Percentiles rank a stretch among this genome's conserved stretches.
phyloP scores from a whole-genome alignment of 768 basidiomycete species.

The Melanogaster broomeanus region DNA sequence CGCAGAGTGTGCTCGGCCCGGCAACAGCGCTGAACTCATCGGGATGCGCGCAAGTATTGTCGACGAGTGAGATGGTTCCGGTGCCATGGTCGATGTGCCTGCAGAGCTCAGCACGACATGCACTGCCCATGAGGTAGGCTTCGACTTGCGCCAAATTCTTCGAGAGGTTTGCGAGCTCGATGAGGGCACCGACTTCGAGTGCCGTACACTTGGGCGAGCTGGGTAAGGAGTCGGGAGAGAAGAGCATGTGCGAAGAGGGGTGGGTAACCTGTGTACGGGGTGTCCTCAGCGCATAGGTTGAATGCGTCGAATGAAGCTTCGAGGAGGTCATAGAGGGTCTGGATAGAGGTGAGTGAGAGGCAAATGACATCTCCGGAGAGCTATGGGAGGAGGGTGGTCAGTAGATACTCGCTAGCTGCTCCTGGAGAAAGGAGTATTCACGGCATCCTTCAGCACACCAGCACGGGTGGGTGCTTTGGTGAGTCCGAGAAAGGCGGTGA shows the following conservation, averaged over 20 bases:
- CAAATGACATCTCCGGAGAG: conserved; percentile 82
- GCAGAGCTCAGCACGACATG: conserved; percentile 80
- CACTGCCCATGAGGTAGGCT: conserved; percentile 92
- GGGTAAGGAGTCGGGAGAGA: conserved; percentile 85
- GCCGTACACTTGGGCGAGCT: conserved; percentile 91
- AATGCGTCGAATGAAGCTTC: conserved; percentile 94
- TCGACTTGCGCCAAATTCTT: conserved; percentile 68
- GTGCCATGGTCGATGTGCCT: conserved; percentile 88
- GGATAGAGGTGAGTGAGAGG: conserved; percentile 71
- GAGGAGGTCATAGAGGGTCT: conserved; percentile 81
- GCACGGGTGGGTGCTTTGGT: conserved; percentile 81
- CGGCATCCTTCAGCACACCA: conserved; percentile 86
- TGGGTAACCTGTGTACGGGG: conserved; percentile 76
- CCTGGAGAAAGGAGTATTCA: conserved; percentile 39
- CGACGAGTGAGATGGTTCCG: conserved; percentile 82
- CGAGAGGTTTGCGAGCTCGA: conserved; percentile 76
- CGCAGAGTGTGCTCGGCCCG: conserved; percentile 18
- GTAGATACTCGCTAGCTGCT: background rate
- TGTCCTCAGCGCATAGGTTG: conserved; percentile 59
- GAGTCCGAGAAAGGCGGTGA: conserved; percentile 85
- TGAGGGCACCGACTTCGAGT: conserved; percentile 78
- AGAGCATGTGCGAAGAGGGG: conserved; percentile 90
- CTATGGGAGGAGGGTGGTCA: conserved; percentile 38
- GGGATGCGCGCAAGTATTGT: conserved; percentile 60
- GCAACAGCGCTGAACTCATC: conserved; percentile 37